Conservation (phyloP, 2,329 filamentous ascomycete genomes). For the Trichoderma sp. region DNA sequence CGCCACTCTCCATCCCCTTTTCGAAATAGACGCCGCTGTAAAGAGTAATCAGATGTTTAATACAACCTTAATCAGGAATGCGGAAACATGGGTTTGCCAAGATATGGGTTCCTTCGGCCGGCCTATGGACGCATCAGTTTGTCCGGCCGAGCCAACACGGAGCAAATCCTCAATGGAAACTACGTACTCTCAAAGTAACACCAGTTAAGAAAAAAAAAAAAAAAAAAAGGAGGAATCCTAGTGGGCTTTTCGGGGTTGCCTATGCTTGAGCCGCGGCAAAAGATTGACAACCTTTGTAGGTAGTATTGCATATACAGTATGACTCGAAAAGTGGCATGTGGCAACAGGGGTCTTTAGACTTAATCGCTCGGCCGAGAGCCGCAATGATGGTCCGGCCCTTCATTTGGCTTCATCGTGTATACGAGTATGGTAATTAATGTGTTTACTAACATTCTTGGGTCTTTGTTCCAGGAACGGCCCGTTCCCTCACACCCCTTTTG, state of each 20-base stretch:
- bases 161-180: background rate
- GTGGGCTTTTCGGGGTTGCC: background rate
- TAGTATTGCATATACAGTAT: too few relatives aligned
- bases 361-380: slow-evolving; percentile 2
- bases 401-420: background rate
- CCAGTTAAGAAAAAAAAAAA: too few relatives aligned
- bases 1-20: background rate
- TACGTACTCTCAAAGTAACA: background rate
- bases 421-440: background rate
- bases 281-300: background rate
- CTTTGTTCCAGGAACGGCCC: background rate
- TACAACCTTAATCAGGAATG: background rate
- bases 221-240: background rate
- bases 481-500: background rate
- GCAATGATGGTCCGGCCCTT: background rate
- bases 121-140: background rate
- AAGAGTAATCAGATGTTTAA: background rate
- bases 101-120: background rate
- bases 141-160: background rate
- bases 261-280: background rate
- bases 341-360: background rate
- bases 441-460: background rate
- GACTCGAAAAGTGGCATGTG: background rate
- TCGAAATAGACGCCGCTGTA: background rate
- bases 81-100: too few relatives aligned